These are phyloP conservation scores for Starmerella vaccinii DNA, from an alignment of 805 yeast species.

Conservation along the genomic window DNA sequence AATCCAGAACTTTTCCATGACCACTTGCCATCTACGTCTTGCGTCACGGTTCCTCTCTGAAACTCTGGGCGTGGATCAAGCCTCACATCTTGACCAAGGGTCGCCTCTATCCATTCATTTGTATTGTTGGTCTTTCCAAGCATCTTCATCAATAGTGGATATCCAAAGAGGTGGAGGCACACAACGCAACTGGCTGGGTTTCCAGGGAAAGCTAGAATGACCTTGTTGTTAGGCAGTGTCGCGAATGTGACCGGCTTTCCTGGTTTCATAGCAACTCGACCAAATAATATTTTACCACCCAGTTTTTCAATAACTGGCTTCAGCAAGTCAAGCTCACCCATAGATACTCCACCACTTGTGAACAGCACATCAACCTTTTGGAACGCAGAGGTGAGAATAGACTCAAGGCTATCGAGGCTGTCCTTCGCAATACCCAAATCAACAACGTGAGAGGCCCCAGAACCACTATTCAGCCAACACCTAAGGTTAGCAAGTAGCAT, in stretches of 20 bases:
- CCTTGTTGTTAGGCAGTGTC: conserved; percentile 30
- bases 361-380: conserved; percentile 36
- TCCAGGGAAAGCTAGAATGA: conserved; percentile 45
- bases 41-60: conserved; percentile 37
- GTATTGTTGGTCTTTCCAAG: conserved; percentile 30
- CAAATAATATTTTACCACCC: conserved; percentile 41
- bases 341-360: conserved; percentile 50
- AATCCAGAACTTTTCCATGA: conserved; percentile 40
- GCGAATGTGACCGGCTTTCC: conserved; percentile 53
- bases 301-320: conserved; percentile 42
- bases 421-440: conserved; percentile 47
- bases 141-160: conserved; percentile 35
- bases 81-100: conserved; percentile 28
- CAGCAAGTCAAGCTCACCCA: conserved; percentile 46
- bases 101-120: conserved; percentile 33
- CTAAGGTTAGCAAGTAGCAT: conserved; percentile 34
- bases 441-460: conserved; percentile 31
- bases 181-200: conserved; percentile 49
- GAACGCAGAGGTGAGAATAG: conserved; percentile 27
- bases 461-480: conserved; percentile 21
- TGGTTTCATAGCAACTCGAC: conserved; percentile 50
- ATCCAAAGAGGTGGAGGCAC: conserved; percentile 39
- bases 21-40: conserved; percentile 26
- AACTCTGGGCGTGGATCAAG: conserved; percentile 46
- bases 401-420: conserved; percentile 27